Evolutionary conservation across 805 yeast species (phyloP), one percentile per base, ranked within the genome.

Genomic region (Peterozyma toletana): DNA sequence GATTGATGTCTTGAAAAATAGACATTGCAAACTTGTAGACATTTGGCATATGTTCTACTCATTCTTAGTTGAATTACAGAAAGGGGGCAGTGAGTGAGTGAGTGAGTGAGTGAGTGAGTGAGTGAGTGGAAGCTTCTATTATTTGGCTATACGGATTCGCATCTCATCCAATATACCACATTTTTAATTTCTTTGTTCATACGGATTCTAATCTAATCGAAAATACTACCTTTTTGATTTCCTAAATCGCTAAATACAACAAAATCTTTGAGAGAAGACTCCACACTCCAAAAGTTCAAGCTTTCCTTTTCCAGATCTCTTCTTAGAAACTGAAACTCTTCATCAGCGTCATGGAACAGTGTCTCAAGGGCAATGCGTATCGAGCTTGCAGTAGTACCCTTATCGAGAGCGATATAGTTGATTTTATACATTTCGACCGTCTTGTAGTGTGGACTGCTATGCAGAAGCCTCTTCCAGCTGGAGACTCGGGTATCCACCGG

Each of bases 181-280:
- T n/a, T n/a, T n/a, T n/a, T n/a, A n/a, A n/a, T n/a, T n/a, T n/a
- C n/a, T n/a, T n/a, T n/a, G n/a, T n/a, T n/a, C n/a, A n/a, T n/a
- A n/a, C n/a, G n/a, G n/a, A n/a, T n/a, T n/a, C n/a, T n/a, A n/a
- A n/a, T 21, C 27, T 35, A 11, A 5, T 35, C 42, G 17, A 43
- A 43, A 4, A 43, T 43, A 27, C 46, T 36, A 9, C 42, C 46
- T 29, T 39, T 43, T 10, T 34, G 16, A 30, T 30, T 35, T n/a
- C 37, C 40, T 11, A 39, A 21, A 15, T 36, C 36, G 34, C 37
- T 39, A 17, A 39, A 35, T 3, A 17, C n/a, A 11, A 30, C 31
- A 27, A 16, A 36, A 30, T 43, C 46, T 14, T 39, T 30, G 9
- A 43, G 30, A 3, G 7, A 9, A 29, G 40, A 39, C 15, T 9